phyloP scores from a whole-genome alignment of 2,329 filamentous ascomycete species.

The Onygenales sp. region DNA sequence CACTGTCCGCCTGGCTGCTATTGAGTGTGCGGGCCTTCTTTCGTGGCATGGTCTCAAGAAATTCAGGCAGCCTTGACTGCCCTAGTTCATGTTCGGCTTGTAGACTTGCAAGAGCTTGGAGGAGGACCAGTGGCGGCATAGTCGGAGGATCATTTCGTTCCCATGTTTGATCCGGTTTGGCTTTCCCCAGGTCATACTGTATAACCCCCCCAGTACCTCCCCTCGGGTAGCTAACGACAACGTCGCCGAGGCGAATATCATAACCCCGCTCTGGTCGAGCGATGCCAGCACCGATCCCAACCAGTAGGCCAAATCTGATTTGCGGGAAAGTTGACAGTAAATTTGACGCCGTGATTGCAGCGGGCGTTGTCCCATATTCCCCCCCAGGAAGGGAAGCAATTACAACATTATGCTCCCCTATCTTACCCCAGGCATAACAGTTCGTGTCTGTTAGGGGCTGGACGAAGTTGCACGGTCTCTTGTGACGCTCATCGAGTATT shows the following conservation, averaged over 20 bases:
- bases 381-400: slow-evolving; percentile 8
- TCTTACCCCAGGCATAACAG: slow-evolving; percentile 13
- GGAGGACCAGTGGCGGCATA: slow-evolving; percentile 7
- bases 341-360: slow-evolving; percentile 8
- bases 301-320: slow-evolving; percentile 11
- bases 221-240: slow-evolving; percentile 13
- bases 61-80: neutral
- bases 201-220: slow-evolving; percentile 15
- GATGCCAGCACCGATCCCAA: slow-evolving; percentile 16
- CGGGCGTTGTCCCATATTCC: slow-evolving; percentile 2
- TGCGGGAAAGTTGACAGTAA: slow-evolving; percentile 11
- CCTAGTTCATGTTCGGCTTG: slow-evolving; percentile 3
- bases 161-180: slow-evolving; percentile 10
- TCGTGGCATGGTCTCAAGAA: neutral
- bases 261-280: slow-evolving; percentile 18
- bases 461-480: neutral
- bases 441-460: slow-evolving; percentile 4
- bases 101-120: slow-evolving; percentile 6
- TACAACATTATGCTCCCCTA: slow-evolving; percentile 14
- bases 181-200: slow-evolving; percentile 22
- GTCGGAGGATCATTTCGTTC: slow-evolving; percentile 13
- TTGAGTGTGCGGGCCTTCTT: neutral
- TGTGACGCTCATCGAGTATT: slow-evolving; percentile 22
- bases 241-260: neutral
- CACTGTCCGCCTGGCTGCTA: neutral